Percentiles rank a stretch among this genome's conserved stretches.
These are phyloP conservation scores for Coffea eugenioides DNA, from an alignment of 257 asterid genomes.

Conservation along the genomic window DNA sequence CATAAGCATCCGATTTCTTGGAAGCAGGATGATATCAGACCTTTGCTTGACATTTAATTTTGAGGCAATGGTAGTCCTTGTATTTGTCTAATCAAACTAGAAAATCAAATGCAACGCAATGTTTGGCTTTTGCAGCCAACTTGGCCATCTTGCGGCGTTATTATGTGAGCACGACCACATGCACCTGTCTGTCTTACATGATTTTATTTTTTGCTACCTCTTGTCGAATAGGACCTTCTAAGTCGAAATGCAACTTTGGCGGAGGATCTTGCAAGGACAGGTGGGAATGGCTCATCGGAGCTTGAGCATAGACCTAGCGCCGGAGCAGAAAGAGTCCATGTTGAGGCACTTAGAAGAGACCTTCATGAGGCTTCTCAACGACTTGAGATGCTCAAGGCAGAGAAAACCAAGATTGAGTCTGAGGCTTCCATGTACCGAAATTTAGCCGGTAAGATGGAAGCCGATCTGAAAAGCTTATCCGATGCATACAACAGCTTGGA, in stretches of 20 bases:
- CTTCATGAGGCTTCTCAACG: constrained; percentile 63
- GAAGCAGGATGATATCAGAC: neutral
- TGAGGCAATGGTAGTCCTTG: neutral
- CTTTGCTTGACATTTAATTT: neutral
- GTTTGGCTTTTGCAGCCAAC: neutral
- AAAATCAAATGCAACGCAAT: neutral
- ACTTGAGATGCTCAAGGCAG: constrained; percentile 66
- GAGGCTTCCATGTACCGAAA: constrained; percentile 55
- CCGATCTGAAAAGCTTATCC: constrained; percentile 83
- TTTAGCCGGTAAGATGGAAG: constrained; percentile 63
- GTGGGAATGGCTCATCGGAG: constrained; percentile 51
- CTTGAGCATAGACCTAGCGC: constrained; percentile 47
- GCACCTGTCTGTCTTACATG: constrained; percentile 7
- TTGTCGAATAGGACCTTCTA: constrained; percentile 62
- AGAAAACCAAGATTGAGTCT: constrained; percentile 55
- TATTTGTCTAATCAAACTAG: neutral
- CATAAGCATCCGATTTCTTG: neutral
- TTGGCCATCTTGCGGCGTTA: neutral
- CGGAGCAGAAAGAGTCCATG: constrained; percentile 65
- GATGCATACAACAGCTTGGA: constrained; percentile 96
- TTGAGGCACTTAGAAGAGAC: constrained; percentile 68
- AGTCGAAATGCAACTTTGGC: constrained; percentile 81
- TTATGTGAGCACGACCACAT: neutral
- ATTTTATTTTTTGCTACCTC: neutral
- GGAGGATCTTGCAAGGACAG: constrained; percentile 67